phyloP scores from a whole-genome alignment of 2,329 filamentous ascomycete species.

The Knoxdaviesia proteae region DNA sequence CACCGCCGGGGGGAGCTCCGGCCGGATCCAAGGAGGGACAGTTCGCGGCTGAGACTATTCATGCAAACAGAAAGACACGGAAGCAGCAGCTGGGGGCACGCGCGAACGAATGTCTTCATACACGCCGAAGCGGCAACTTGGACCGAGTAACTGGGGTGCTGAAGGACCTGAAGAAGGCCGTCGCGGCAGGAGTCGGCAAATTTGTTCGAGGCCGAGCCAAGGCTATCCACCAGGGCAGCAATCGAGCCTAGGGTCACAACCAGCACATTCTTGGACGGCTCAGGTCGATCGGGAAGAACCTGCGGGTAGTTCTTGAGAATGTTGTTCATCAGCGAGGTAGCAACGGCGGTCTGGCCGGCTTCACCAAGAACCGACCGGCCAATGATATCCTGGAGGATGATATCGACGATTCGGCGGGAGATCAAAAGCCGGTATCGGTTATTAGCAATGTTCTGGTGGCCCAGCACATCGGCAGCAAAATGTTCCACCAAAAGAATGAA shows the following conservation, averaged over 20 bases:
- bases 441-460: constrained; percentile 51
- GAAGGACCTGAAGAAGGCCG: constrained; percentile 68
- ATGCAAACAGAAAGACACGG: constrained; percentile 87
- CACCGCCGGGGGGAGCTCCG: constrained; percentile 67
- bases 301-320: constrained; percentile 90
- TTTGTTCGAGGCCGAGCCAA: constrained; percentile 62
- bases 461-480: constrained; percentile 60
- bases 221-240: constrained; percentile 52
- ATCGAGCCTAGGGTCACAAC: constrained; percentile 62
- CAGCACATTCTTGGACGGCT: constrained; percentile 73
- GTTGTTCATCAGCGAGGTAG: constrained; percentile 64
- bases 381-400: constrained; percentile 66
- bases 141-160: constrained; percentile 90
- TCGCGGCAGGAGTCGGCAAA: constrained; percentile 75
- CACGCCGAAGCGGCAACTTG: constrained; percentile 79
- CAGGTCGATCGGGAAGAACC: constrained; percentile 63
- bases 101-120: constrained; percentile 68
- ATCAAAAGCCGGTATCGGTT: constrained; percentile 78
- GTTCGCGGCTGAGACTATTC: constrained; percentile 79
- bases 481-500: constrained; percentile 68
- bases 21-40: constrained; percentile 53
- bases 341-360: constrained; percentile 67
- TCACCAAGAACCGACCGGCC: constrained; percentile 70
- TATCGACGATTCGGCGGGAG: constrained; percentile 65
- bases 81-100: constrained; percentile 78